Percentiles rank a stretch among this genome's conserved stretches.
These are phyloP conservation scores for Cladosporium sp. DNA, from an alignment of 2,329 filamentous ascomycete species.

Conservation along the genomic window DNA sequence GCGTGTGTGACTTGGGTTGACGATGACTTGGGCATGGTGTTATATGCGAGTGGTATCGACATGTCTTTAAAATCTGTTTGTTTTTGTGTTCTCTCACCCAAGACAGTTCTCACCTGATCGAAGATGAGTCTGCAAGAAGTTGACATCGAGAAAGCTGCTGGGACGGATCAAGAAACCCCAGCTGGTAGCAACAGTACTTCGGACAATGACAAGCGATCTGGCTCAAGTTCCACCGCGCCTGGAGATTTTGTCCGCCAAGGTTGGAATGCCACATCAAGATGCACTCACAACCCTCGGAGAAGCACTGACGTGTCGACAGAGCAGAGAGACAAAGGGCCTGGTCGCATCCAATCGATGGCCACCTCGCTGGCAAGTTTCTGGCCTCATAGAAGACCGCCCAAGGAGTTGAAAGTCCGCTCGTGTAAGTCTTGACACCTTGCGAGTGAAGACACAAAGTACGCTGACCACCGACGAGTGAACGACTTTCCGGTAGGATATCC, in stretches of 20 bases:
- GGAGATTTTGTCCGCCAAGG: too few relatives aligned
- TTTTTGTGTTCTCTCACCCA: too few relatives aligned
- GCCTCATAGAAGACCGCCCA: background rate
- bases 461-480: background rate
- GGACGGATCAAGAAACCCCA: background rate
- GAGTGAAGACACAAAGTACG: background rate
- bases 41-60: too few relatives aligned
- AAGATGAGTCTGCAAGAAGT: background rate
- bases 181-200: background rate
- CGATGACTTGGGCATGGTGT: too few relatives aligned
- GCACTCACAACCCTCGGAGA: too few relatives aligned
- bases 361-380: background rate
- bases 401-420: background rate
- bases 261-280: too few relatives aligned
- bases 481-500: conserved; percentile 31
- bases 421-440: background rate
- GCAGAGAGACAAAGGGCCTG: background rate
- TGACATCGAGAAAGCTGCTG: conserved; percentile 4
- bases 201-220: too few relatives aligned
- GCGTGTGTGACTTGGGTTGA: too few relatives aligned
- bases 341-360: background rate
- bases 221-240: too few relatives aligned
- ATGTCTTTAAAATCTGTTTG: too few relatives aligned
- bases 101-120: too few relatives aligned
- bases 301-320: too few relatives aligned